phyloP scores from a whole-genome alignment of 495 filamentous ascomycete species.

The Melanomma pulvis-pyrius region DNA sequence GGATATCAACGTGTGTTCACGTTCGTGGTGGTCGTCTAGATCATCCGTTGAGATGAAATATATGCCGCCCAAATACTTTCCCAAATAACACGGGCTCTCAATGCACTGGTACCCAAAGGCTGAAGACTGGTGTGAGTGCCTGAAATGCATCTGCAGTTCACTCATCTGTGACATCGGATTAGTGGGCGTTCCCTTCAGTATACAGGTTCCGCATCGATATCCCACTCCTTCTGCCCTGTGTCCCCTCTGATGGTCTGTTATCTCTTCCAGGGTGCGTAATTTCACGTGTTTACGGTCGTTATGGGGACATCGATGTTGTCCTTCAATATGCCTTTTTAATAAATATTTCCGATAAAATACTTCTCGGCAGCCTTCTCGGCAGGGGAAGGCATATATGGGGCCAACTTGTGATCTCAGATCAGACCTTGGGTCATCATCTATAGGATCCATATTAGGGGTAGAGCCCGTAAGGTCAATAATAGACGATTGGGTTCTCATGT shows the following conservation, averaged over 20 bases:
- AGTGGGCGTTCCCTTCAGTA: not conserved
- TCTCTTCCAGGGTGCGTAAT: conserved; percentile 2
- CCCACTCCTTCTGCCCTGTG: conserved; percentile 9
- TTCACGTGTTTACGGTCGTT: conserved; percentile 5
- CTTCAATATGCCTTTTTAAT: conserved; percentile 9
- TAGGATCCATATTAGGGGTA: not conserved
- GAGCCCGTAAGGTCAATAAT: not conserved
- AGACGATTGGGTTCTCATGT: not conserved
- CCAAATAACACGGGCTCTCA: not conserved
- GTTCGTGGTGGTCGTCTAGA: not conserved
- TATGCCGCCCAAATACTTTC: conserved; percentile 11
- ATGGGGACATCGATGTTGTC: conserved; percentile 14
- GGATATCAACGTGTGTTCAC: not conserved
- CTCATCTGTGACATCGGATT: not conserved
- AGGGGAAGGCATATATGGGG: not conserved
- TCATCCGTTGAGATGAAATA: conserved; percentile 9
- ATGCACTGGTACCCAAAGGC: conserved; percentile 3
- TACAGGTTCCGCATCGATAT: conserved; percentile 9
- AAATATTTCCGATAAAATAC: conserved; percentile 10
- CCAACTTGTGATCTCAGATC: not conserved
- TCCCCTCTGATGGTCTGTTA: not conserved
- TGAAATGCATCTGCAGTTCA: conserved; percentile 19
- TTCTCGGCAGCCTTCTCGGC: not conserved
- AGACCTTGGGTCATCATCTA: not conserved
- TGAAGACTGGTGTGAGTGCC: not conserved